Base-by-base conservation (phyloP, 2,329 filamentous ascomycete genomes). In the Rhynchosporium agropyri region DNA sequence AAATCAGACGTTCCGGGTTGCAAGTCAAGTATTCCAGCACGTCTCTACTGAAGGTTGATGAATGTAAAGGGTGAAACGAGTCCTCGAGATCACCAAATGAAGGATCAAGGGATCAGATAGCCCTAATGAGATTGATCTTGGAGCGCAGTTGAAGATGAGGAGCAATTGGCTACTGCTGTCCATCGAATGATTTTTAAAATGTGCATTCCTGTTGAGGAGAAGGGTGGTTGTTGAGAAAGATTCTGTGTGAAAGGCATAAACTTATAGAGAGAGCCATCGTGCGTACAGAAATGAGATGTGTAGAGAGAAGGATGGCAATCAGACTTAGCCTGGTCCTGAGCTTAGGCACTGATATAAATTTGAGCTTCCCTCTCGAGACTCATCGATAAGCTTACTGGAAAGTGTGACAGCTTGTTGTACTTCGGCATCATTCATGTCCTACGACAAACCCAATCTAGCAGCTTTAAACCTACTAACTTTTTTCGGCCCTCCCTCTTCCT, bases 391-490 rank as follows among this genome's bases (percentile, higher is more conserved):
- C 6, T 36, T 1, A 8, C 13, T 29, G n/a, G 28, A 31, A 12
- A 10, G 28, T 7, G 33, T 20, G 5, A 20, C 20, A 28, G 6
- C 36, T 10, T 29, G 10, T 29, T 28, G 36, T 7, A 42, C 12
- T 10, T 28, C 9, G 28, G 40, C 45, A 40, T 9, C 26, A 38
- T 40, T 48, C n/a, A 33, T 53, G 40, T 54, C 31, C 72, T 78
- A 86, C 63, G 81, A 78, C 72, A 76, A 81, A 33, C 82, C 82
- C 61, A 91, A 76, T 66, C 86, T 82, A 2, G 89, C 89, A 55
- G 89, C 88, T 78, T 86, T 90, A 78, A 92, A 92, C 65, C 87
- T 84, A 78, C 89, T 92, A 67, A 91, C 76, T 70, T 83, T 85
- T 75, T 83, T 84, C 56, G 81, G 81, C 1, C 83, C 84, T 50